A percentile compares a stretch with the other conserved stretches of the same genome.
phyloP scores from a whole-genome alignment of 352 stramenopile genomes.

The Phytophthora capsici region DNA sequence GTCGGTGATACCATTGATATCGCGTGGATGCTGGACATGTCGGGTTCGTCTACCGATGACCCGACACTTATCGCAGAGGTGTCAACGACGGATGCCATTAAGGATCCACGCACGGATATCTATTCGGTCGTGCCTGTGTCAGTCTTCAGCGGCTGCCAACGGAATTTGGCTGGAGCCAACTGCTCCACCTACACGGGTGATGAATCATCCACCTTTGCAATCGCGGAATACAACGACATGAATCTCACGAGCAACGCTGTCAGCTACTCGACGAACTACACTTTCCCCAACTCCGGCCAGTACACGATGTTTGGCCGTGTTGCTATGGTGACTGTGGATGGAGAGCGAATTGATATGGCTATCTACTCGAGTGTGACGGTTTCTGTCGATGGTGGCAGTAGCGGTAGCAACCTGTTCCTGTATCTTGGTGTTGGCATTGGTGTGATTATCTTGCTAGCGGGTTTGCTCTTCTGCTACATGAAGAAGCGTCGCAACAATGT shows the following conservation, averaged over 20 bases:
- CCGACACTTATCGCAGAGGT: conserved; percentile 73
- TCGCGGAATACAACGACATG: conserved; percentile 53
- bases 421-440: conserved; percentile 80
- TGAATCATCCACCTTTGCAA: conserved; percentile 63
- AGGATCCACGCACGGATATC: conserved; percentile 51
- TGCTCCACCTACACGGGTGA: conserved; percentile 75
- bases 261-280: conserved; percentile 62
- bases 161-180: conserved; percentile 54
- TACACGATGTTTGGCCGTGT: conserved; percentile 79
- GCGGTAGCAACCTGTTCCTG: conserved; percentile 59
- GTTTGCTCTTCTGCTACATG: conserved; percentile 73
- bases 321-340: conserved; percentile 75
- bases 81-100: conserved; percentile 58
- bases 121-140: conserved; percentile 76
- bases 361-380: conserved; percentile 79
- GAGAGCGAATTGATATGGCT: conserved; percentile 79
- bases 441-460: conserved; percentile 64
- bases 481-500: conserved; percentile 65
- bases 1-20: conserved; percentile 62
- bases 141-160: conserved; percentile 71
- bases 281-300: conserved; percentile 59
- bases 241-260: conserved; percentile 69
- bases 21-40: conserved; percentile 71
- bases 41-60: conserved; percentile 50
- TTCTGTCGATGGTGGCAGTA: conserved; percentile 53